Percentiles rank a stretch among this genome's conserved stretches.
phyloP scores from a whole-genome alignment of 2,329 filamentous ascomycete species.

The Rhytidhysteron rufulum region DNA sequence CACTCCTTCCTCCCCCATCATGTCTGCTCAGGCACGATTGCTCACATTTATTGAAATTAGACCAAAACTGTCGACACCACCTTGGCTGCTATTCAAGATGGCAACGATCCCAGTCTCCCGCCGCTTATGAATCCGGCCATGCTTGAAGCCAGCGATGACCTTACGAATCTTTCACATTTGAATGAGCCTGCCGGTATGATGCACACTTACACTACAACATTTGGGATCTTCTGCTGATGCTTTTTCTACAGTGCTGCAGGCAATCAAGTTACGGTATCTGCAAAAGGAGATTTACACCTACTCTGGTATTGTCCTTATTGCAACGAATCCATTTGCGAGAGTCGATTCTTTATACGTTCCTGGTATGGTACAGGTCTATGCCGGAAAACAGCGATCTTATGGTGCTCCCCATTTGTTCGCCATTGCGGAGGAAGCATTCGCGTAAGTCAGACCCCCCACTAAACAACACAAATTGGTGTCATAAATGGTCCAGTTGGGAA shows the following conservation, averaged over 20 bases:
- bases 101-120: constrained; percentile 73
- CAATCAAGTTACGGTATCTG: constrained; percentile 91
- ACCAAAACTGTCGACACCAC: constrained; percentile 77
- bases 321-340: constrained; percentile 94
- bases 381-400: constrained; percentile 91
- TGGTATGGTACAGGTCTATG: constrained; percentile 99
- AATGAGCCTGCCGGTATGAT: constrained; percentile 91
- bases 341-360: constrained; percentile 98
- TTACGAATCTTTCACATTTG: constrained; percentile 94
- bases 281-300: constrained; percentile 99
- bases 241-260: constrained; percentile 73
- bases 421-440: constrained; percentile 97
- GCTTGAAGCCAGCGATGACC: constrained; percentile 96
- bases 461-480: constrained; percentile 19
- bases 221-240: constrained; percentile 22
- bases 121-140: constrained; percentile 97
- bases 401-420: constrained; percentile 98
- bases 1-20: not conserved
- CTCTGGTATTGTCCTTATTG: constrained; percentile 96
- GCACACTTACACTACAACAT: constrained; percentile 3
- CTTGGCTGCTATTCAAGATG: constrained; percentile 69
- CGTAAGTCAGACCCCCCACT: constrained; percentile 54
- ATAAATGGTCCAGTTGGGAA: too few relatives aligned
- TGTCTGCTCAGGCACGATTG: not conserved
- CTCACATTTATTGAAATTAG: too few relatives aligned